Evolutionary conservation across 257 asterid species (phyloP), one percentile per base, ranked within the genome.

Genomic region (Agastache rugosa): DNA sequence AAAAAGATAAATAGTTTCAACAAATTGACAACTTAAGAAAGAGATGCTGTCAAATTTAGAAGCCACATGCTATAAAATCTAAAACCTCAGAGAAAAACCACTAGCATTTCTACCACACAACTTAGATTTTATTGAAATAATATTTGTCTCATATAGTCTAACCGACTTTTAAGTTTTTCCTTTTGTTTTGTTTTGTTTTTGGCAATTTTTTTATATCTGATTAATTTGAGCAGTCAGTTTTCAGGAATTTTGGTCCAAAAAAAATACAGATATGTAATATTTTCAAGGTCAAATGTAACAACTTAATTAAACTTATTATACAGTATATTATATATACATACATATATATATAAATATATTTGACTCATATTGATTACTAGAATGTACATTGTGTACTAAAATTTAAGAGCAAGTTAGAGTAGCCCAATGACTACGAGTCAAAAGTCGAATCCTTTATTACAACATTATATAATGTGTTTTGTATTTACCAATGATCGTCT

Each of bases 111-210:
- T 44, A 67, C 85, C 89, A 84, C 78, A 71, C 59, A 65, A 39
- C n/a, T 61, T 63, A 81, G 84, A 83, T 83, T 81, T 81, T 75
- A 73, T 83, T 66, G 41, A 48, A 58, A 20, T 37, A 58, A 78
- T n/a, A 39, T 71, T 81, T 77, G 87, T 79, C 85, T 75, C 58
- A 29, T 73, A 11, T 12, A n/a, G 58, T 67, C 41, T 6, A 77
- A 75, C 84, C 80, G 85, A 79, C 79, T 67, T 72, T 17, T 55
- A 17, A n/a, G 14, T 25, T 9, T 11, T 17, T 2, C 10, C 8
- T 25, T 22, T 66, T 19, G 41, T 20, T 31, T 11, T 25, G 5
- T 12, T 56, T 22, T 55, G 2, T 72, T 47, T 35, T 35, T 14
- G 20, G n/a, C 63, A 44, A 48, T 44, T 42, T 6, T 47, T 44